Evolutionary conservation across 176 grass and related monocot genomes (phyloP).

Genomic region (Cenchrus purpureus): DNA sequence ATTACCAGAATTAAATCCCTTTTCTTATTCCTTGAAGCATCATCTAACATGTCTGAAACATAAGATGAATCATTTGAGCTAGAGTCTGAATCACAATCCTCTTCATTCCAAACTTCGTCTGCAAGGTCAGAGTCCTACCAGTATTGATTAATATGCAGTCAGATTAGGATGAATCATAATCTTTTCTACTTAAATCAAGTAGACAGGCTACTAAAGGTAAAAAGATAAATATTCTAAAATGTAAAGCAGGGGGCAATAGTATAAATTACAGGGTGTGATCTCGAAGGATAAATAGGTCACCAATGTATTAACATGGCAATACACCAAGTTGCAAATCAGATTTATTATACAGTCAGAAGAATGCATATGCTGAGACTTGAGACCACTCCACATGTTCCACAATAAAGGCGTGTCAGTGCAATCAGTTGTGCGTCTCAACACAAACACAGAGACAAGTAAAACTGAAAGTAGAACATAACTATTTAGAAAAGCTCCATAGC

Average conservation of each 20-base stretch:
- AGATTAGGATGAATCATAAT: slow-evolving; percentile 20
- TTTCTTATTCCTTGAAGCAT: slow-evolving; percentile 66
- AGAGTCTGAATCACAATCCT: slow-evolving; percentile 50
- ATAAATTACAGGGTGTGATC: not conserved
- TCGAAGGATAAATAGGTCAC: not conserved
- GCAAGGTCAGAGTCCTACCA: slow-evolving; percentile 46
- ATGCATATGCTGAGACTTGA: slow-evolving; percentile 10
- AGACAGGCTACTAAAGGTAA: slow-evolving; percentile 34
- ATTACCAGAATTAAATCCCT: slow-evolving; percentile 88
- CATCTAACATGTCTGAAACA: slow-evolving; percentile 62
- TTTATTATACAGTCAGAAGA: slow-evolving; percentile 14
- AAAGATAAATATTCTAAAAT: not conserved
- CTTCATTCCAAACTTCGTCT: slow-evolving; percentile 42
- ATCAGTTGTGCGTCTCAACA: slow-evolving; percentile 9
- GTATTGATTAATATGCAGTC: slow-evolving; percentile 37
- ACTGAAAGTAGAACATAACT: slow-evolving; percentile 11
- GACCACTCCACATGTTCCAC: slow-evolving; percentile 20
- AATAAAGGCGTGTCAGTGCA: not conserved
- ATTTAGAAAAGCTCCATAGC: not conserved
- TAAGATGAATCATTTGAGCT: slow-evolving; percentile 53
- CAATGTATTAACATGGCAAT: slow-evolving; percentile 3
- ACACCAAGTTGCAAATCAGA: not conserved
- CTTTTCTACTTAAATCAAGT: slow-evolving; percentile 34
- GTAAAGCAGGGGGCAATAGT: slow-evolving; percentile 15
- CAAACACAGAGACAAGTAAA: slow-evolving; percentile 13